A percentile compares a stretch with the other conserved stretches of the same genome.
These are phyloP conservation scores for Tanacetum coccineum DNA, from an alignment of 129 eudicot species.

Conservation along the genomic window DNA sequence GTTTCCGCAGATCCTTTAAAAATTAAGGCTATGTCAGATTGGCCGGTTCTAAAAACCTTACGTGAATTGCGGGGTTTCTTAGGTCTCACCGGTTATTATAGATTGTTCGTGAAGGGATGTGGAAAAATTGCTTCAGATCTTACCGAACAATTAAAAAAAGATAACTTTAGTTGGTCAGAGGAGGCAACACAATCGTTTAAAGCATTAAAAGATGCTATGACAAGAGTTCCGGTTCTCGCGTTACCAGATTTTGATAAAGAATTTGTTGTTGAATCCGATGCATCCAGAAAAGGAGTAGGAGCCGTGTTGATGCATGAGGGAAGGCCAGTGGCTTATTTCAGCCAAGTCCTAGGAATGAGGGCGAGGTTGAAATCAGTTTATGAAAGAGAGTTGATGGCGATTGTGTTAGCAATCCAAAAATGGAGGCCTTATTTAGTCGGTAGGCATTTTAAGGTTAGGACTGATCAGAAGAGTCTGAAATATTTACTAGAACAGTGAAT, in stretches of 20 bases:
- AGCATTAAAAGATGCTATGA: neutral
- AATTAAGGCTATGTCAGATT: neutral
- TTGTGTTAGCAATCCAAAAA: neutral
- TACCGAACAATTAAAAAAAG: neutral
- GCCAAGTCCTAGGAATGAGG: neutral
- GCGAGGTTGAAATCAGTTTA: neutral
- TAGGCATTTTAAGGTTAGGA: neutral
- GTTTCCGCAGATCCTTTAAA: neutral
- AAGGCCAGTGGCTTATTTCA: neutral
- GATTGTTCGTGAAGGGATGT: neutral
- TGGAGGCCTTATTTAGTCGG: neutral
- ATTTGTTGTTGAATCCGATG: neutral
- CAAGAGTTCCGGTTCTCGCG: neutral
- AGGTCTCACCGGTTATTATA: neutral
- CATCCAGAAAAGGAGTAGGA: neutral
- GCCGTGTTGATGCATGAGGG: neutral
- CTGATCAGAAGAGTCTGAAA: neutral
- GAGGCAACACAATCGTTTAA: neutral
- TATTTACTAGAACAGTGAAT: neutral
- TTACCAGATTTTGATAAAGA: neutral
- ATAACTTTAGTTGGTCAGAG: neutral
- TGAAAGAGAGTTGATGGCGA: neutral
- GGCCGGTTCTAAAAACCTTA: neutral
- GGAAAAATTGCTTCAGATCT: too few relatives aligned
- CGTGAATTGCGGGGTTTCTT: neutral